Conservation (phyloP, 352 stramenopile species). For the Phytophthora sojae region DNA sequence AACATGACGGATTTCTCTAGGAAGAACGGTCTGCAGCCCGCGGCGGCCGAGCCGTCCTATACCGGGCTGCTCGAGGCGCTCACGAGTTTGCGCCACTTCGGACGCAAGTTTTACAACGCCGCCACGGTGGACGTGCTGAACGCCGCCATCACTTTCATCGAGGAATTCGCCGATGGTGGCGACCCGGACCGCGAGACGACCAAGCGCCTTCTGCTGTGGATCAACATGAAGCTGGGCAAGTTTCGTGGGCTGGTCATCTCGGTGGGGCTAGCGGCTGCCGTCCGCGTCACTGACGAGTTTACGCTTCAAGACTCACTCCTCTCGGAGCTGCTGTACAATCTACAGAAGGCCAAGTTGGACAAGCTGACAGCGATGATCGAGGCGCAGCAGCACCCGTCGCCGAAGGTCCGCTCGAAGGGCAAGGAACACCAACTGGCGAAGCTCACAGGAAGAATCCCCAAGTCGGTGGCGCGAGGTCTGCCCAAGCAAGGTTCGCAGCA, state of each 20-base stretch:
- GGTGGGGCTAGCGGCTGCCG: background rate
- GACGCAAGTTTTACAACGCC: conserved; percentile 12
- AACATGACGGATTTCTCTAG: conserved; percentile 25
- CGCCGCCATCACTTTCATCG: background rate
- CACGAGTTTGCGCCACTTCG: conserved; percentile 6
- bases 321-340: conserved; percentile 4
- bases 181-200: conserved; percentile 2
- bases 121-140: background rate
- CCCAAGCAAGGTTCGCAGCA: background rate
- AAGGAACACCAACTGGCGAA: background rate
- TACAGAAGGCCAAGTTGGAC: background rate
- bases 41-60: background rate
- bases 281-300: conserved; percentile 10
- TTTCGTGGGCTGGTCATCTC: conserved; percentile 19
- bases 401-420: background rate
- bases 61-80: background rate
- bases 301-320: conserved; percentile 5
- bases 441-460: background rate
- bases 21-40: background rate
- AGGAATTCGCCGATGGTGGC: conserved; percentile 1
- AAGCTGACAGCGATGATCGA: background rate
- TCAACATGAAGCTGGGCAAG: conserved; percentile 18
- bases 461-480: background rate
- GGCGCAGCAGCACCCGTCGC: background rate
- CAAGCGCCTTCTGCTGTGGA: conserved; percentile 9